These are phyloP conservation scores for Metschnikowia baotianmanensis DNA, from an alignment of 805 yeast genomes.

Conservation along the genomic window DNA sequence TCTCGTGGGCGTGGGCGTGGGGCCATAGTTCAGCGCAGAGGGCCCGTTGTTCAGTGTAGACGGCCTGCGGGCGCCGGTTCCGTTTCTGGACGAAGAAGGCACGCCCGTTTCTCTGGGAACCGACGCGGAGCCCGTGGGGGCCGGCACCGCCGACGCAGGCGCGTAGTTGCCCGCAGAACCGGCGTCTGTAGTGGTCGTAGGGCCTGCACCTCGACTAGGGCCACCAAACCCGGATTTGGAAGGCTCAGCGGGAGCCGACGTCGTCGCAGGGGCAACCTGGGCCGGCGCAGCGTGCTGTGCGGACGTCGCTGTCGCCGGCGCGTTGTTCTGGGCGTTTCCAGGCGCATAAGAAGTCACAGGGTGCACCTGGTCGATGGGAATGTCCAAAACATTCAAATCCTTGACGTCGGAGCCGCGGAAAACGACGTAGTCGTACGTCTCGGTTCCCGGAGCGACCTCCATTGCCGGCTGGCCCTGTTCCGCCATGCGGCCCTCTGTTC, in stretches of 20 bases:
- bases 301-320: conserved; percentile 8
- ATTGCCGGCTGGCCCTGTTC: conserved; percentile 54
- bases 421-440: conserved; percentile 70
- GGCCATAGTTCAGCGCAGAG: too few species aligned
- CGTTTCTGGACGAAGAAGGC: too few species aligned
- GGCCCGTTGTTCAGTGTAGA: too few species aligned
- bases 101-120: conserved; percentile 12
- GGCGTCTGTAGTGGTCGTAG: conserved; percentile 12
- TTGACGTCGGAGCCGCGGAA: conserved; percentile 92
- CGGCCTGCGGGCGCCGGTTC: too few species aligned
- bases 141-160: conserved; percentile 10
- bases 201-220: conserved; percentile 12
- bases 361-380: conserved; percentile 59
- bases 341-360: conserved; percentile 33
- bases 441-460: conserved; percentile 71
- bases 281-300: conserved; percentile 18
- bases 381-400: conserved; percentile 81
- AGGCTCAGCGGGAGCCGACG: conserved; percentile 16
- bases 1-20: conserved; percentile 1
- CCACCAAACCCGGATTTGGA: neutral
- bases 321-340: neutral
- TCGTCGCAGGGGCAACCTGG: conserved; percentile 26
- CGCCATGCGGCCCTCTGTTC: conserved; percentile 85
- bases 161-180: conserved; percentile 17
- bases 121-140: conserved; percentile 15